Base-by-base conservation (phyloP, 257 asterid genomes). In the Solanum peruvianum region DNA sequence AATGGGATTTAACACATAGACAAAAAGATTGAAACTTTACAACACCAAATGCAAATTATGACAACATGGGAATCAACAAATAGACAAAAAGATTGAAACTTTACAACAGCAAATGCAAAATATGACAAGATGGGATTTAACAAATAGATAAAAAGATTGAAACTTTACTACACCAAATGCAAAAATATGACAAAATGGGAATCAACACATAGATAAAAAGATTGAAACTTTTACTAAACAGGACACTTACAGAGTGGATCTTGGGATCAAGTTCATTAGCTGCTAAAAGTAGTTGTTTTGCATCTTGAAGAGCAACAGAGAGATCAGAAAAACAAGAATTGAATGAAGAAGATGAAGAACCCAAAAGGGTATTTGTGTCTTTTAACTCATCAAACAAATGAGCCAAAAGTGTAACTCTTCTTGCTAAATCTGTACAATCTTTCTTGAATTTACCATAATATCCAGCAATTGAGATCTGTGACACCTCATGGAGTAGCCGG, bases 311-410 rank as follows among this genome's bases (percentile, higher is more conserved):
- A 78, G 92, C 93, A 69, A 89, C 16, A 4, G 89, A 88, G 2
- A 94, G 94, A 91, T 97, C 98, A 88, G 96, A 91, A 25, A 95
- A 89, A 62, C 87, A 91, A 31, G 93, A 90, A 86, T 33, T 37
- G 81, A 87, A 84, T 29, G 76, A 69, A 21, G 91, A 64, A 64
- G 35, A 64, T 64, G 72, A 64, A 69, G 41, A 88, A 72, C 85
- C 85, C 92, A 5, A 85, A 64, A 87, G 87, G 69, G 88, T 89
- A 14, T 91, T 91, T 33, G 92, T 91, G 85, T 94, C 98, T 91
- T 92, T 92, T 67, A 97, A 93, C 89, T 97, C 99, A 70, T 95
- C 98, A 58, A 94, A 92, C 88, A 95, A 90, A 92, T 97, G 96
- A 27, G 94, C 94, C 87, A 97, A 90, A 52, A 97, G 95, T 14